phyloP scores from a whole-genome alignment of 805 yeast genomes.

The Pichia phayaonensis region DNA sequence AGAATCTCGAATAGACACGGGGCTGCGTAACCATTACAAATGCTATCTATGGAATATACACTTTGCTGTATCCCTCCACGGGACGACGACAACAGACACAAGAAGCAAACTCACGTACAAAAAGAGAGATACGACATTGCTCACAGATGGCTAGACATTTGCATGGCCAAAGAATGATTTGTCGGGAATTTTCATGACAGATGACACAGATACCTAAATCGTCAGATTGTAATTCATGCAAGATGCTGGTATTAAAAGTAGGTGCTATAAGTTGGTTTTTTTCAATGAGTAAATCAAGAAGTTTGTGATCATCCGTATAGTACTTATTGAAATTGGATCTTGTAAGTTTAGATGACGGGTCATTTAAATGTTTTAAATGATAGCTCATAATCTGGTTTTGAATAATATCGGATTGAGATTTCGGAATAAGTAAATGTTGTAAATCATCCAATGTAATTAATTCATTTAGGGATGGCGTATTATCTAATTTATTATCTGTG shows the following conservation, averaged over 20 bases:
- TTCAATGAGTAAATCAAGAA: constrained; percentile 22
- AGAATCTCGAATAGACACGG: not conserved
- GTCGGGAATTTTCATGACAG: constrained; percentile 68
- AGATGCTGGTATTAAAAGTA: constrained; percentile 1
- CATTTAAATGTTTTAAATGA: constrained; percentile 18
- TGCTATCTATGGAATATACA: constrained; percentile 39
- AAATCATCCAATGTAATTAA: constrained; percentile 21
- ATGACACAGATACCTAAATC: constrained; percentile 59
- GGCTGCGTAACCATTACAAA: not conserved
- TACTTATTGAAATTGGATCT: constrained; percentile 22
- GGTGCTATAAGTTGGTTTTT: constrained; percentile 8
- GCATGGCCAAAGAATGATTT: constrained; percentile 88
- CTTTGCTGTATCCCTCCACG: constrained; percentile 59
- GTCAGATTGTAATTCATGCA: constrained; percentile 26
- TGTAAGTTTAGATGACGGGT: constrained; percentile 14
- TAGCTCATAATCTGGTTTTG: constrained; percentile 24
- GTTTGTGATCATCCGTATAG: constrained; percentile 19
- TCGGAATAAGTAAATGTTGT: constrained; percentile 9
- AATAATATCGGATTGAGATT: constrained; percentile 19
- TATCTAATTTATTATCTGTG: not conserved
- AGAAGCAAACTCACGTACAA: constrained; percentile 61
- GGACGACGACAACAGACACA: constrained; percentile 80
- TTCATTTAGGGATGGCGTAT: constrained; percentile 6
- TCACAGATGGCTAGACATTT: constrained; percentile 85
- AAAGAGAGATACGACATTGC: constrained; percentile 66